Conservation (phyloP, 1,284 basidiomycete genomes). For the Microbotryum lychnidis-dioicae region DNA sequence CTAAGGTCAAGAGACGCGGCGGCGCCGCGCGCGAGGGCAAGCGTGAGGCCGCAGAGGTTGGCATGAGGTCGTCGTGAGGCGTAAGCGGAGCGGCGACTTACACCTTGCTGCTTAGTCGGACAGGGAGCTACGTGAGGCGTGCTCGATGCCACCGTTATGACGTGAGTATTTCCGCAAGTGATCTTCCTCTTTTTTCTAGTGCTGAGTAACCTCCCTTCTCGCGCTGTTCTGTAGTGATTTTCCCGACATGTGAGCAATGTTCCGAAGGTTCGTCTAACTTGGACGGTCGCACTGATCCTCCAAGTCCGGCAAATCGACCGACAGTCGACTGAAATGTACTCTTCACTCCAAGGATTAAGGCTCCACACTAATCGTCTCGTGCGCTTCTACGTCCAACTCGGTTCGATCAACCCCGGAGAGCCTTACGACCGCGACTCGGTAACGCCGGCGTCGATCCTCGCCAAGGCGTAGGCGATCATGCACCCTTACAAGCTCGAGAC, state of each 20-base stretch:
- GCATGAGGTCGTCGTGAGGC: too few species aligned
- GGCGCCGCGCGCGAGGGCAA: too few species aligned
- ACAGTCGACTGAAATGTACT: slow-evolving; percentile 36
- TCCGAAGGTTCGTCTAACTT: not conserved
- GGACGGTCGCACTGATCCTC: too few species aligned
- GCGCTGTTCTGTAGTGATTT: slow-evolving; percentile 7
- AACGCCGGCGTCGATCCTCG: slow-evolving; percentile 53
- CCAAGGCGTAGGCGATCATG: slow-evolving; percentile 56
- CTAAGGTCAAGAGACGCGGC: too few species aligned
- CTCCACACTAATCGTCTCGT: slow-evolving; percentile 38
- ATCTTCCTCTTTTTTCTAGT: too few species aligned
- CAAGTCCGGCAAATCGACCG: slow-evolving; percentile 6
- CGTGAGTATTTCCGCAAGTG: not conserved
- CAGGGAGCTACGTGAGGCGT: slow-evolving; percentile 32
- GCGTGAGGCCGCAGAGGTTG: too few species aligned
- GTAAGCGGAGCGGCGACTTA: too few species aligned
- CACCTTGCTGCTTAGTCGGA: too few species aligned
- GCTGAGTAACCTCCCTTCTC: not conserved
- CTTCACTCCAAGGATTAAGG: slow-evolving; percentile 35
- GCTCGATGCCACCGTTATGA: slow-evolving; percentile 34
- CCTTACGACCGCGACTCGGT: slow-evolving; percentile 50
- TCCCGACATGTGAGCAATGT: slow-evolving; percentile 1
- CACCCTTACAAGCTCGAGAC: slow-evolving; percentile 56
- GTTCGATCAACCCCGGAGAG: slow-evolving; percentile 11
- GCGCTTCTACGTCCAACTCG: slow-evolving; percentile 31